phyloP scores from a whole-genome alignment of 345 rosid species.

The Populus deltoides region DNA sequence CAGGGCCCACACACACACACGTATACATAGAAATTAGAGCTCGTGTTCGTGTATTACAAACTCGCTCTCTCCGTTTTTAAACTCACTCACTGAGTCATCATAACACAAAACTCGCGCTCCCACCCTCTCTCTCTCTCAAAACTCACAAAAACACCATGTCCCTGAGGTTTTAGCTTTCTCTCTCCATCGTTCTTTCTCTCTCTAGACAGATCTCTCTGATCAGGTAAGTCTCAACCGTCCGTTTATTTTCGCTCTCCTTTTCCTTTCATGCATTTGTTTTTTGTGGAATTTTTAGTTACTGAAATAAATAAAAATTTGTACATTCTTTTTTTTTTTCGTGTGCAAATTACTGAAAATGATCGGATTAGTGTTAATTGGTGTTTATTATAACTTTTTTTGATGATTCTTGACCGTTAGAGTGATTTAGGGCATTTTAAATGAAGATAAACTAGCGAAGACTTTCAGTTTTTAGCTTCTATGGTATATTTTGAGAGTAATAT shows the following conservation, averaged over 20 bases:
- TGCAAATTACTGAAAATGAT: too few relatives aligned
- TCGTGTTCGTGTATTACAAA: background rate
- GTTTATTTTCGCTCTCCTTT: background rate
- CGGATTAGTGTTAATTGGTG: too few relatives aligned
- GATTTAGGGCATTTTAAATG: too few relatives aligned
- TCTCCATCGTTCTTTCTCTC: background rate
- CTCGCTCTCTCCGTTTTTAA: slow-evolving; percentile 3
- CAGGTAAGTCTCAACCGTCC: slow-evolving; percentile 26
- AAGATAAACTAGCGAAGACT: background rate
- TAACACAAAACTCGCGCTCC: background rate
- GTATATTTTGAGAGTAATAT: background rate
- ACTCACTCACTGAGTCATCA: background rate
- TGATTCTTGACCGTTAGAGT: too few relatives aligned
- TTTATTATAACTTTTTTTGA: too few relatives aligned
- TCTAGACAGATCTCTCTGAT: slow-evolving; percentile 19
- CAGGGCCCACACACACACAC: background rate
- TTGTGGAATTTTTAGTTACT: background rate
- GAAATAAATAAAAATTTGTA: too few relatives aligned
- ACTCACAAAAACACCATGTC: background rate
- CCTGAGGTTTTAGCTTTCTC: slow-evolving; percentile 18
- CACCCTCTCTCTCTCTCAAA: background rate
- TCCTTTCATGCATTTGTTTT: background rate
- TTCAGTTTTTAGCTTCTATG: background rate
- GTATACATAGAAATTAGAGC: background rate
- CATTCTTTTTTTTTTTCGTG: too few relatives aligned